Percentiles rank a stretch among this genome's conserved stretches.
These are phyloP conservation scores for Chlorella sp. DNA, from an alignment of 139 green algal genomes.

Conservation along the genomic window DNA sequence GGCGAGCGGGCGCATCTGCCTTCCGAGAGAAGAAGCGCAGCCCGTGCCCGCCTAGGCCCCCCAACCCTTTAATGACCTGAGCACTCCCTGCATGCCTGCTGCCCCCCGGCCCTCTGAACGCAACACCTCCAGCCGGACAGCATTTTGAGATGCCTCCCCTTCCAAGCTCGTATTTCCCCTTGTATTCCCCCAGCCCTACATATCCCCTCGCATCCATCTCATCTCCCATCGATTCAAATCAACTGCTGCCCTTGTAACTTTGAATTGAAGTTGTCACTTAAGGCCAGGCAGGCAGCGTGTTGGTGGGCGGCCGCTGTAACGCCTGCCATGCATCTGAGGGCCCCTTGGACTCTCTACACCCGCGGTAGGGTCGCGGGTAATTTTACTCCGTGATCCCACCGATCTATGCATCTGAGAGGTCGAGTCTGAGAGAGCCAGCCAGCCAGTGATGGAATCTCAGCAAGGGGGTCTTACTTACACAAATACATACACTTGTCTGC, in stretches of 20 bases:
- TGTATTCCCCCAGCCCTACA: background rate
- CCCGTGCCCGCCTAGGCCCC: background rate
- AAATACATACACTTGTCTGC: no score
- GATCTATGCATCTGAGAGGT: no score
- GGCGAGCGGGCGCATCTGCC: background rate
- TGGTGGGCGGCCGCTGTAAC: no score
- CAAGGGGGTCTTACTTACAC: no score
- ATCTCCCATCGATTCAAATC: background rate
- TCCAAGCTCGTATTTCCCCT: background rate
- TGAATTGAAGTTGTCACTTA: background rate
- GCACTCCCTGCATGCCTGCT: background rate
- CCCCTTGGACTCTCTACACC: no score
- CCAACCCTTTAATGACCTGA: background rate
- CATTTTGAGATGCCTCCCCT: constrained; percentile 1
- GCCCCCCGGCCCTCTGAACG: background rate
- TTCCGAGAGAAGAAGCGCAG: background rate
- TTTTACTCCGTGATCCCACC: no score
- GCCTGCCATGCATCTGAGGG: background rate
- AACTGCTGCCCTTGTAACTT: background rate
- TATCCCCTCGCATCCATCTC: background rate
- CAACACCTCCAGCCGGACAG: background rate
- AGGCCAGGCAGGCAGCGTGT: no score
- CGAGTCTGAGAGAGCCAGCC: no score
- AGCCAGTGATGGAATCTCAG: no score
- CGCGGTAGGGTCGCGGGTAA: no score